A percentile compares a stretch with the other conserved stretches of the same genome.
phyloP scores from a whole-genome alignment of 108 stramenopile genomes.

The Pseudonitzschia multistriata region DNA sequence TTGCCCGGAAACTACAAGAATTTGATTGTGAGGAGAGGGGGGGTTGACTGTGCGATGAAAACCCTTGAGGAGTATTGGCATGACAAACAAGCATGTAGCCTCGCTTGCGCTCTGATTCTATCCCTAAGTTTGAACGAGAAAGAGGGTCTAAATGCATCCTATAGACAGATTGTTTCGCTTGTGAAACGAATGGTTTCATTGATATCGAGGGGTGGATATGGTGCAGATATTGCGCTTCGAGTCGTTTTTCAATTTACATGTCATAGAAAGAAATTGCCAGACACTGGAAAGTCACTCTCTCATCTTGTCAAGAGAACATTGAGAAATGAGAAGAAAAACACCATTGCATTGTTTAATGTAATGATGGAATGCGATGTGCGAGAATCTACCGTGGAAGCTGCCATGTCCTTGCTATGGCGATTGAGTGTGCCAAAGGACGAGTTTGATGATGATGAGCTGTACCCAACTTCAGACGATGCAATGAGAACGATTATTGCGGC shows the following conservation, averaged over 20 bases:
- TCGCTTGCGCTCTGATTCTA: slow-evolving; percentile 14
- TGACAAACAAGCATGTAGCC: slow-evolving; percentile 12
- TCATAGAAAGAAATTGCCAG: slow-evolving; percentile 20
- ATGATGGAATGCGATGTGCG: slow-evolving; percentile 4
- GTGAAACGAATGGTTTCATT: slow-evolving; percentile 10
- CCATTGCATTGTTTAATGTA: slow-evolving; percentile 6
- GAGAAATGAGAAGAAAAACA: background rate
- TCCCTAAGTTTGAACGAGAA: slow-evolving; percentile 23
- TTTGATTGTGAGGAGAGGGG: slow-evolving; percentile 16
- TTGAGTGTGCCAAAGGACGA: slow-evolving; percentile 28
- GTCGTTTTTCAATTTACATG: slow-evolving; percentile 18
- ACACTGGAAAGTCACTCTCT: slow-evolving; percentile 16
- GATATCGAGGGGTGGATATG: slow-evolving; percentile 14
- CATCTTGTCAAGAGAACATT: slow-evolving; percentile 10
- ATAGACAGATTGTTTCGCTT: slow-evolving; percentile 4
- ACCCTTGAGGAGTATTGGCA: slow-evolving; percentile 10
- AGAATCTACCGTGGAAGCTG: slow-evolving; percentile 16
- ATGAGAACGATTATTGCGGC: slow-evolving; percentile 5
- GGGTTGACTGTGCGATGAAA: slow-evolving; percentile 21
- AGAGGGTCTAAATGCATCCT: slow-evolving; percentile 22
- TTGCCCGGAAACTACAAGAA: slow-evolving; percentile 13
- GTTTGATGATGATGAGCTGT: background rate
- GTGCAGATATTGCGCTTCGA: slow-evolving; percentile 20
- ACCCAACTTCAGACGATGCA: slow-evolving; percentile 1
- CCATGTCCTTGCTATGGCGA: slow-evolving; percentile 27